phyloP scores from a whole-genome alignment of 2,329 filamentous ascomycete species.

The Trichophaea hybrida region DNA sequence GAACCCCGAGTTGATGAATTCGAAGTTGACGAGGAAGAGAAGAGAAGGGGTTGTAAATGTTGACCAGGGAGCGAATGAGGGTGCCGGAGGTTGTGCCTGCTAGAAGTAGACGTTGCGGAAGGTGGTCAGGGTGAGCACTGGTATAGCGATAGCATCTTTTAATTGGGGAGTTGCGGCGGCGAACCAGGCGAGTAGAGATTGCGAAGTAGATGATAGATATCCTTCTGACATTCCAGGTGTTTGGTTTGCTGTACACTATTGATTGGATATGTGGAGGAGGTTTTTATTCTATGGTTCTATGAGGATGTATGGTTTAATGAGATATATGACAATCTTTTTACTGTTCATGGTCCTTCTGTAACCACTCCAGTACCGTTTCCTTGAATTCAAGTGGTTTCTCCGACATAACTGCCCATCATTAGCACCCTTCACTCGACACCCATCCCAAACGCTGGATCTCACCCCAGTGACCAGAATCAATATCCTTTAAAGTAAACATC shows the following conservation, averaged over 20 bases:
- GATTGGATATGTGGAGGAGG: not conserved
- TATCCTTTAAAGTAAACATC: slow-evolving; percentile 54
- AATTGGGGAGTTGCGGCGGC: not conserved
- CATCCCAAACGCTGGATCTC: slow-evolving; percentile 2
- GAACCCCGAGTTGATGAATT: slow-evolving; percentile 34
- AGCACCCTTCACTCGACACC: not conserved
- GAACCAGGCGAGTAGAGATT: slow-evolving; percentile 6
- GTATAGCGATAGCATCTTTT: not conserved
- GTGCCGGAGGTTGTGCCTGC: slow-evolving; percentile 4
- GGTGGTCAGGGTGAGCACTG: not conserved
- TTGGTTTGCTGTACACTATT: not conserved
- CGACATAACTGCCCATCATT: slow-evolving; percentile 45
- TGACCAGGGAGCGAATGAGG: slow-evolving; percentile 9
- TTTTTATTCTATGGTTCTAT: not conserved
- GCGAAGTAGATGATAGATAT: slow-evolving; percentile 20
- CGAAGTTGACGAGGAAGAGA: slow-evolving; percentile 26
- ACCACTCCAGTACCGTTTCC: slow-evolving; percentile 47
- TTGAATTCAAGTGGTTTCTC: slow-evolving; percentile 71
- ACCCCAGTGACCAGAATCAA: slow-evolving; percentile 68
- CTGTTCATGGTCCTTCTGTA: not conserved
- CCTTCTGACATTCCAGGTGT: slow-evolving; percentile 18
- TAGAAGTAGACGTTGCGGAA: slow-evolving; percentile 4
- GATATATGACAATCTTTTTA: not conserved
- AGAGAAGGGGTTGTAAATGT: slow-evolving; percentile 17
- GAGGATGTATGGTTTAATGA: slow-evolving; percentile 33